These are phyloP conservation scores for Schizophyllum commune DNA, from an alignment of 1,284 basidiomycete species.

Conservation along the genomic window DNA sequence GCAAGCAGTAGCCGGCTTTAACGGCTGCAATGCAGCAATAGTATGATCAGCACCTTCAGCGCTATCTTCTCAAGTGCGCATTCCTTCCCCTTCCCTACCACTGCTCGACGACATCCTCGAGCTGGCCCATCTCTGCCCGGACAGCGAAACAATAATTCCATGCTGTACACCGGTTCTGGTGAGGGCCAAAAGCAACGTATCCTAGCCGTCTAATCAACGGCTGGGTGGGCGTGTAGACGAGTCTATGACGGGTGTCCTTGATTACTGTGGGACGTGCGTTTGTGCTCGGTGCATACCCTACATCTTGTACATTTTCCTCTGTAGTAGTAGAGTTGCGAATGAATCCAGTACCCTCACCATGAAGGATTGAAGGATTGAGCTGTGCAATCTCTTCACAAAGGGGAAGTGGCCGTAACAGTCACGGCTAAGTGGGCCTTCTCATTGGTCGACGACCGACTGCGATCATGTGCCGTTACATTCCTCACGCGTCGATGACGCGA, in stretches of 20 bases:
- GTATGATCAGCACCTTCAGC: too few relatives aligned
- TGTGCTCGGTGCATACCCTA: slow-evolving; percentile 24
- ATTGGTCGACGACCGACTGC: too few relatives aligned
- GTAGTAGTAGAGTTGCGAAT: background rate
- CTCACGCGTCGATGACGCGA: too few relatives aligned
- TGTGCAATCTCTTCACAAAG: too few relatives aligned
- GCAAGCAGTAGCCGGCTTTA: too few relatives aligned
- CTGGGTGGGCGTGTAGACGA: slow-evolving; percentile 30
- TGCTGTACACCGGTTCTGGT: slow-evolving; percentile 71
- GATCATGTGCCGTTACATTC: too few relatives aligned
- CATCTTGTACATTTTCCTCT: slow-evolving; percentile 12
- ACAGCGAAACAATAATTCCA: slow-evolving; percentile 43
- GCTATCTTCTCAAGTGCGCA: background rate
- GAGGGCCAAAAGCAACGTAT: slow-evolving; percentile 47
- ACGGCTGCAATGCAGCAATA: too few relatives aligned
- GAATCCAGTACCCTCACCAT: too few relatives aligned
- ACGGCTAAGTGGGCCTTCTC: too few relatives aligned
- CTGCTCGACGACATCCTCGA: background rate
- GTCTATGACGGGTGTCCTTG: background rate
- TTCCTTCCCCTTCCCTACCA: background rate
- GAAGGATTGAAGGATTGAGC: too few relatives aligned
- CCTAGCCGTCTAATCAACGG: slow-evolving; percentile 41
- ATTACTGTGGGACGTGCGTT: slow-evolving; percentile 19
- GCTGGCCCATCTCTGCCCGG: slow-evolving; percentile 66
- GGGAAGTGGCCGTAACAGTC: too few relatives aligned